A percentile compares a stretch with the other conserved stretches of the same genome.
Conservation (phyloP, 768 basidiomycete species). For the Serendipita vermifera region DNA sequence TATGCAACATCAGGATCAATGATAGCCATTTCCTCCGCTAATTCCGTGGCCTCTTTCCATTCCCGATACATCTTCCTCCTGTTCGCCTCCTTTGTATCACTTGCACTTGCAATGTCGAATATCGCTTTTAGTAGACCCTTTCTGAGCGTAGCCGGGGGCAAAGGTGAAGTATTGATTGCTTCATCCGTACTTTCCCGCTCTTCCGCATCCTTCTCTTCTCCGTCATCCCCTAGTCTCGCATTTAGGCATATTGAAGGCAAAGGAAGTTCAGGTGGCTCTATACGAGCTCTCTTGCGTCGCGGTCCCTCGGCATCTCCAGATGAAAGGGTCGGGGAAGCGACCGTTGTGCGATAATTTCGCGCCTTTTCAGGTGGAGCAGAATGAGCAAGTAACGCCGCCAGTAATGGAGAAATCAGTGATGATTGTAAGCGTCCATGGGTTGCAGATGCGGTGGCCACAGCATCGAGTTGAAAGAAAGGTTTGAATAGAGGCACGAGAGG, state of each 20-base stretch:
- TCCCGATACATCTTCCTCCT: slow-evolving; percentile 71
- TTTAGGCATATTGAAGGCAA: slow-evolving; percentile 40
- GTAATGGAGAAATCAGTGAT: slow-evolving; percentile 55
- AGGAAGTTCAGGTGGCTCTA: slow-evolving; percentile 24
- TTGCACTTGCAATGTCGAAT: slow-evolving; percentile 61
- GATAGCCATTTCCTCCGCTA: slow-evolving; percentile 30
- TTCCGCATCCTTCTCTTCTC: slow-evolving; percentile 24
- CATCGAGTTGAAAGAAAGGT: slow-evolving; percentile 63
- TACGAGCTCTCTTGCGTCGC: slow-evolving; percentile 37
- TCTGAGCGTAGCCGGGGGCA: slow-evolving; percentile 27
- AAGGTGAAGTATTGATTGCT: not conserved
- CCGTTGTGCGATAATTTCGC: slow-evolving; percentile 2
- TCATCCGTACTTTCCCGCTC: slow-evolving; percentile 23
- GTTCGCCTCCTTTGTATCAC: slow-evolving; percentile 64
- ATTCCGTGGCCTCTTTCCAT: slow-evolving; percentile 50
- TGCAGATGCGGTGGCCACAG: slow-evolving; percentile 47
- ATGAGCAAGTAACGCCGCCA: slow-evolving; percentile 33
- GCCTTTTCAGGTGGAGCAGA: not conserved
- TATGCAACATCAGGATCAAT: slow-evolving; percentile 15
- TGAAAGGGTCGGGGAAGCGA: slow-evolving; percentile 19
- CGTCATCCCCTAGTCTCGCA: slow-evolving; percentile 36
- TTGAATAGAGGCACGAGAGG: slow-evolving; percentile 43
- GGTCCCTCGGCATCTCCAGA: slow-evolving; percentile 23
- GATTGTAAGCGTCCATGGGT: slow-evolving; percentile 65
- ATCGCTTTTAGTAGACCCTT: slow-evolving; percentile 45